Base-by-base conservation (phyloP, 352 stramenopile species). In the Thalassiosira mediterranea region DNA sequence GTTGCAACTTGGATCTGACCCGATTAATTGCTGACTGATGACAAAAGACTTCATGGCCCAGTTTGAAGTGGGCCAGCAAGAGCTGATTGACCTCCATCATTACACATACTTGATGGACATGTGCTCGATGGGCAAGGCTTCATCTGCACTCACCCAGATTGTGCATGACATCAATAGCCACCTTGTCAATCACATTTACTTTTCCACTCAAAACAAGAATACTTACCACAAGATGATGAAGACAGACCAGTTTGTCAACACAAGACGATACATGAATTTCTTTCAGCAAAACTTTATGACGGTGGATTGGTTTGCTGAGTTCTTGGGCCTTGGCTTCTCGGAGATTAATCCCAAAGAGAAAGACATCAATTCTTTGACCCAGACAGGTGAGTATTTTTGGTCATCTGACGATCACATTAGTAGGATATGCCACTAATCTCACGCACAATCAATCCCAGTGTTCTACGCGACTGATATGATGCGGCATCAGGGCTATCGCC, bases 81-180 rank as follows among this genome's bases (percentile, higher is more conserved):
- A 88, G 34, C 72, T 88, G 1, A 77, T 85, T 15, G 76, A 85
- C 26, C 70, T 86, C 37, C 80, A 88, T 46, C 52, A 83, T 56
- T 83, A 88, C 63, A 83, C 71, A 23, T 88, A 85, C 51, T 63
- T 85, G 13, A 75, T 88, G 28, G 80, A 88, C 63, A 66, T 86
- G 60, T 83, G 67, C 32, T 68, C 77, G 19, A 46, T 85, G 46
- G 63, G 63, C 19, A 83, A 83, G 59, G 65, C 70, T 21, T 23
- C 57, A 4, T 52, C 34, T 4, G 37, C 54, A 51, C 56, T 88
- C 11, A 53, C 63, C 23, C 52, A 79, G 54, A 77, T 81, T 10
- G 76, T 88, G 2, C 49, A 70, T 11, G 54, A 69, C 62, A 66
- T 80, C 40, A 88, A 88, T 29, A 72, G 65, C 25, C 38, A 76